Percentiles rank a stretch among this genome's conserved stretches.
Conservation (phyloP, 345 rosid species). For the Raphanus sativus region DNA sequence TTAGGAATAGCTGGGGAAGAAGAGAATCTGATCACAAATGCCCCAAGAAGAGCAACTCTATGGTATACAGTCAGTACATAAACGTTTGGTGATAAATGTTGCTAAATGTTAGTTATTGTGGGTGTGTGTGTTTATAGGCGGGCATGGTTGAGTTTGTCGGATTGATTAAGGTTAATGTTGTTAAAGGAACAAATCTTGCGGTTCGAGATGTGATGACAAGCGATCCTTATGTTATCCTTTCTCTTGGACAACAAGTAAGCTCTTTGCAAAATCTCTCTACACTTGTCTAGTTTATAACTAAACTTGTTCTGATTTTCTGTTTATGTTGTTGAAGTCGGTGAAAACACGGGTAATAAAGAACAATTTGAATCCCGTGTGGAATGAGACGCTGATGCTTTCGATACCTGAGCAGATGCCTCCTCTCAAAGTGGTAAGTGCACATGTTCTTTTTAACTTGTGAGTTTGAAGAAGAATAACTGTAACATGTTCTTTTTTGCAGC, state of each 20-base stretch:
- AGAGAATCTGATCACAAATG: constrained; percentile 61
- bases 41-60: constrained; percentile 66
- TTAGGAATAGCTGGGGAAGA: constrained; percentile 91
- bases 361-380: constrained; percentile 98
- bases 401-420: constrained; percentile 91
- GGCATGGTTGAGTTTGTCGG: constrained; percentile 98
- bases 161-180: constrained; percentile 87
- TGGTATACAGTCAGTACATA: constrained; percentile 47
- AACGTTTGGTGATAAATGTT: background rate
- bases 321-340: constrained; percentile 57
- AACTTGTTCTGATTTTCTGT: background rate
- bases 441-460: too few relatives aligned
- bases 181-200: constrained; percentile 90
- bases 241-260: constrained; percentile 87
- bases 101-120: background rate
- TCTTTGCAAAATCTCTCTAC: constrained; percentile 9
- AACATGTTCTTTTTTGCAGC: constrained; percentile 41
- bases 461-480: too few relatives aligned
- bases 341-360: constrained; percentile 90
- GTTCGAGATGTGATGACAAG: constrained; percentile 86
- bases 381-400: constrained; percentile 86
- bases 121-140: constrained; percentile 54
- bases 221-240: constrained; percentile 88
- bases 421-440: constrained; percentile 72
- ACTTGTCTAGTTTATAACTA: background rate